Conservation (phyloP, 2,329 filamentous ascomycete genomes). For the Exophiala lecanii-corni region DNA sequence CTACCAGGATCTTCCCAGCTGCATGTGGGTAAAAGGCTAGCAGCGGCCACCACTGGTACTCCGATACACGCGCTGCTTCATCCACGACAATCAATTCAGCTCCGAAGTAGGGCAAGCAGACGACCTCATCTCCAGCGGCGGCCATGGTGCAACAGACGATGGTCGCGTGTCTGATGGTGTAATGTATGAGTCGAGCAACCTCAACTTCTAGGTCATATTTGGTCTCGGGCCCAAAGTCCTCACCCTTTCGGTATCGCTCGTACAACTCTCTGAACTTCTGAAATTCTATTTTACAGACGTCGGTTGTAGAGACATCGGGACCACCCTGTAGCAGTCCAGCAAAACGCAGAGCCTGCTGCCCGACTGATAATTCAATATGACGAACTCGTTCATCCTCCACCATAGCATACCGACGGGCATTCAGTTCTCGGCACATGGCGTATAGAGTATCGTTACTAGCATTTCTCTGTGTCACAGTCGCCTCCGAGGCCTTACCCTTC, state of each 20-base stretch:
- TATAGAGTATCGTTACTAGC: not conserved
- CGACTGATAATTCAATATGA: conserved; percentile 8
- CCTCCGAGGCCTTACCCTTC: too few species aligned
- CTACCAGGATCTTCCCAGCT: too few species aligned
- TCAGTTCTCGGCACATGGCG: too few species aligned
- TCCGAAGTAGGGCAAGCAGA: too few species aligned
- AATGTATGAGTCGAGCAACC: not conserved
- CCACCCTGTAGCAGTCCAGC: conserved; percentile 4
- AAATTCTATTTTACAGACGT: not conserved
- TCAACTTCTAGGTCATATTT: not conserved
- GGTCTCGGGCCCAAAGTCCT: not conserved
- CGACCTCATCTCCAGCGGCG: conserved; percentile 10
- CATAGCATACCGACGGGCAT: conserved; percentile 4
- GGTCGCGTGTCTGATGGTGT: conserved; percentile 6
- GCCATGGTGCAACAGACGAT: conserved; percentile 8
- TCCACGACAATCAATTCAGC: too few species aligned
- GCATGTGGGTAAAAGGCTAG: too few species aligned
- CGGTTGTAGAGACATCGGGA: too few species aligned
- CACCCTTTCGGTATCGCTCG: not conserved
- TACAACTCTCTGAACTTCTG: not conserved
- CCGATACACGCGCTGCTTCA: too few species aligned
- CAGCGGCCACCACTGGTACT: too few species aligned
- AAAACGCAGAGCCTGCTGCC: conserved; percentile 5
- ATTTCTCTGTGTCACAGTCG: too few species aligned
- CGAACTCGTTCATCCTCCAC: conserved; percentile 7